These are phyloP conservation scores for Phoma herbarum DNA, from an alignment of 2,329 filamentous ascomycete genomes.

Conservation along the genomic window DNA sequence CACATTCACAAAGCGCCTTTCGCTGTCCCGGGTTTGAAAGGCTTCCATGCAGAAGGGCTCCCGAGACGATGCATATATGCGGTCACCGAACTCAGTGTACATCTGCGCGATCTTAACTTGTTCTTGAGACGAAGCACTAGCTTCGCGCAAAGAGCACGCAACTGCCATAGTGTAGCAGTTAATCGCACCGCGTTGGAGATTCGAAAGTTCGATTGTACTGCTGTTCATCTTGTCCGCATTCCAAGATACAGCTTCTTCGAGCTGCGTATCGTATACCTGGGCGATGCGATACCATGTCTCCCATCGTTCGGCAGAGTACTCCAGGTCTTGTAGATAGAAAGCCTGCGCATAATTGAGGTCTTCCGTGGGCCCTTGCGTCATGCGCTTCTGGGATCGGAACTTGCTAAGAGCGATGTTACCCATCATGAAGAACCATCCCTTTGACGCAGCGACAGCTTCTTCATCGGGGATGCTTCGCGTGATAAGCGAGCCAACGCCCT, in stretches of 20 bases:
- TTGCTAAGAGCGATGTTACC: conserved; percentile 89
- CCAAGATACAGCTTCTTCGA: conserved; percentile 89
- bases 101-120: conserved; percentile 68
- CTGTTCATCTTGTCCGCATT: conserved; percentile 91
- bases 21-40: conserved; percentile 67
- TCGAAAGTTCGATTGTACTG: conserved; percentile 75
- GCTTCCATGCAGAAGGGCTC: conserved; percentile 74
- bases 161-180: conserved; percentile 79
- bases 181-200: conserved; percentile 79
- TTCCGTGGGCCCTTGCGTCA: conserved; percentile 80
- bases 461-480: conserved; percentile 66
- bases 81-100: conserved; percentile 73
- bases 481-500: conserved; percentile 69
- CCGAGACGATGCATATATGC: conserved; percentile 73
- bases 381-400: conserved; percentile 80
- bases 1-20: conserved; percentile 68
- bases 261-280: conserved; percentile 85
- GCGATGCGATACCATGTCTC: conserved; percentile 90
- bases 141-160: conserved; percentile 65
- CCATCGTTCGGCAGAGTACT: conserved; percentile 84
- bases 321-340: conserved; percentile 81
- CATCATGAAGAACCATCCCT: conserved; percentile 91
- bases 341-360: conserved; percentile 83
- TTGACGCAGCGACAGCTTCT: conserved; percentile 73
- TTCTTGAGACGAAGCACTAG: conserved; percentile 55